Evolutionary conservation across 202 grass and related monocot species (phyloP).

Genomic region (Digitaria exilis): DNA sequence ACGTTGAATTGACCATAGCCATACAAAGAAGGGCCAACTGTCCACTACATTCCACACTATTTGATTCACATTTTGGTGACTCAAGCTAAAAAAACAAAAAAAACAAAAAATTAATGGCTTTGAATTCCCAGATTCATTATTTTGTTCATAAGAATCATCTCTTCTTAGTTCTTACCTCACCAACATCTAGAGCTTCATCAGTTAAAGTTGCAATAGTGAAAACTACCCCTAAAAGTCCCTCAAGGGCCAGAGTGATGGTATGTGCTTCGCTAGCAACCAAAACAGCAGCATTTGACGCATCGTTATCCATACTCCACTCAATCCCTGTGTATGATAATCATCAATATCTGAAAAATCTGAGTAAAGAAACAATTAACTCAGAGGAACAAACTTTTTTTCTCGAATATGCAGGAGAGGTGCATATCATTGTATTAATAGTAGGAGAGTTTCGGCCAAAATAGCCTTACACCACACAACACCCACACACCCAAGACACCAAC

Average conservation of each 20-base stretch:
- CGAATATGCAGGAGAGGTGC: too few relatives aligned
- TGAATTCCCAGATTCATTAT: constrained; percentile 14
- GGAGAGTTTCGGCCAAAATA: too few relatives aligned
- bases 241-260: constrained; percentile 93
- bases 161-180: constrained; percentile 75
- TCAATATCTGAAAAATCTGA: constrained; percentile 5
- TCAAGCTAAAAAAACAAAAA: constrained; percentile 81
- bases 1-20: constrained; percentile 93
- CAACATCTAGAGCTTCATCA: constrained; percentile 87
- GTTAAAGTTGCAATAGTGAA: constrained; percentile 98
- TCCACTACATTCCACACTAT: constrained; percentile 63
- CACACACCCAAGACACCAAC: too few relatives aligned
- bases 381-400: too few relatives aligned
- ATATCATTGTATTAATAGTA: too few relatives aligned
- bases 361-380: constrained; percentile 33
- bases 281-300: constrained; percentile 98
- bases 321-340: constrained; percentile 61
- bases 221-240: constrained; percentile 96
- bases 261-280: constrained; percentile 98
- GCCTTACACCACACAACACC: too few relatives aligned
- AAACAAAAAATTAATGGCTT: constrained; percentile 33
- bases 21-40: constrained; percentile 75
- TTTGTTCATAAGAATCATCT: constrained; percentile 28
- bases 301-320: constrained; percentile 99
- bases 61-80: constrained; percentile 86